Percentiles rank a stretch among this genome's conserved stretches.
Evolutionary conservation across 2,329 filamentous ascomycete species (phyloP).

Genomic region (Colletotrichum orchidophilum): DNA sequence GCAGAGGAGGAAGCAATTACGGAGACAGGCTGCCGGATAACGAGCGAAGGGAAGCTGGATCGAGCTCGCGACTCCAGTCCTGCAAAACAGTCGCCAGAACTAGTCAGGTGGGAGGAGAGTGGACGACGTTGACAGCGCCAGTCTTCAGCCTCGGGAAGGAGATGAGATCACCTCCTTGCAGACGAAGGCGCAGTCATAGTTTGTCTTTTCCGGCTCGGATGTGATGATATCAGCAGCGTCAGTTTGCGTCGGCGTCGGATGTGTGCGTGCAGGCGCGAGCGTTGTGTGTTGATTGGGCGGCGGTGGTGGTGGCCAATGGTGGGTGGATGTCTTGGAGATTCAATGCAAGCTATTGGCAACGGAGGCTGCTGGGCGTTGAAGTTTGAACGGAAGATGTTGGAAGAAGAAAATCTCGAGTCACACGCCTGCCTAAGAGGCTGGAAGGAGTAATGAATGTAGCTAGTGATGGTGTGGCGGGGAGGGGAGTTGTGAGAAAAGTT

Average conservation of each 20-base stretch:
- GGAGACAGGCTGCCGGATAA: background rate
- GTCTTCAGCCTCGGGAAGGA: conserved; percentile 26
- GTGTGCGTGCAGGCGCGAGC: background rate
- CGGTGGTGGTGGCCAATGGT: background rate
- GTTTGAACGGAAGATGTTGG: background rate
- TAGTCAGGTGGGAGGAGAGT: background rate
- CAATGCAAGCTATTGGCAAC: conserved; percentile 1
- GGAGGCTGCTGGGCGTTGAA: background rate
- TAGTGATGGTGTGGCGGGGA: background rate
- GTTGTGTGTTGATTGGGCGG: background rate
- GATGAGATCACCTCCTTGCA: conserved; percentile 34
- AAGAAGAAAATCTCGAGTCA: background rate
- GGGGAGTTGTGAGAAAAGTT: background rate
- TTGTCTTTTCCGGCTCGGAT: background rate
- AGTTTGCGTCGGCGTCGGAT: background rate
- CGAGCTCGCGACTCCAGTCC: background rate
- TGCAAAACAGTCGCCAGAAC: background rate
- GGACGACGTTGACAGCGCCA: conserved; percentile 14
- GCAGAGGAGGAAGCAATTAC: conserved; percentile 24
- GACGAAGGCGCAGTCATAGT: conserved; percentile 26
- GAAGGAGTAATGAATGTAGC: background rate
- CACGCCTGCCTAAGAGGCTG: background rate
- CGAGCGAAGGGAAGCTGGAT: conserved; percentile 25
- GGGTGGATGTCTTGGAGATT: background rate
- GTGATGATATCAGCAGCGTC: background rate